Conservation (phyloP, 2,329 filamentous ascomycete genomes). For the Ambrosiella cleistominuta region DNA sequence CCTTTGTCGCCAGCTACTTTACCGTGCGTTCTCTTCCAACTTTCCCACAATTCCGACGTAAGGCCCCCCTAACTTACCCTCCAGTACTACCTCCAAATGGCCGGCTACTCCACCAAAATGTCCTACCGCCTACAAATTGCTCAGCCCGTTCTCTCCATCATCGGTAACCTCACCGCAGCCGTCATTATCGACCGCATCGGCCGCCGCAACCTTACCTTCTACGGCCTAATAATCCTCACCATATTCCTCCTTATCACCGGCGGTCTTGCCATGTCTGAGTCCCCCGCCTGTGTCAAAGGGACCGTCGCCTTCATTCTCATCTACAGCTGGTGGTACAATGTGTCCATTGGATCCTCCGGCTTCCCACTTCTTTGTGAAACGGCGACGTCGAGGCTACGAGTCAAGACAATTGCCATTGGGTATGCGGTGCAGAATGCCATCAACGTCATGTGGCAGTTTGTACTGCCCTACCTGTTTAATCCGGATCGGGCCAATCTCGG, state of each 20-base stretch:
- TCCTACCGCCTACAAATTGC: constrained; percentile 24
- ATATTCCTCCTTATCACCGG: constrained; percentile 25
- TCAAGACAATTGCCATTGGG: constrained; percentile 24
- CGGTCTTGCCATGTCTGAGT: constrained; percentile 16
- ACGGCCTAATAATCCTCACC: constrained; percentile 19
- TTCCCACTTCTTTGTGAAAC: constrained; percentile 22
- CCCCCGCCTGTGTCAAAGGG: constrained; percentile 15
- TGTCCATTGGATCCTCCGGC: constrained; percentile 22
- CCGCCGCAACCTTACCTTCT: constrained; percentile 19
- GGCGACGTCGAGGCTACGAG: constrained; percentile 20
- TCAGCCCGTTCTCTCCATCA: constrained; percentile 15
- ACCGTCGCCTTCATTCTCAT: constrained; percentile 21
- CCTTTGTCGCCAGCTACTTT: constrained; percentile 22
- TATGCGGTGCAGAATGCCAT: constrained; percentile 18
- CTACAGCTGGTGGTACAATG: constrained; percentile 18
- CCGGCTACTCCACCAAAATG: constrained; percentile 21
- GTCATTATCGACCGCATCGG: constrained; percentile 20
- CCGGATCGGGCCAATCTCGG: constrained; percentile 19
- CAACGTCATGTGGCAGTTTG: constrained; percentile 12
- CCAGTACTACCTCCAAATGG: constrained; percentile 25
- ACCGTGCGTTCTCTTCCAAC: constrained; percentile 14
- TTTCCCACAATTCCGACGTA: not conserved
- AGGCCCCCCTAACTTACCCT: not conserved
- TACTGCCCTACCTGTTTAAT: constrained; percentile 15
- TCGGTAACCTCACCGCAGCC: constrained; percentile 20